phyloP scores from a whole-genome alignment of 208 protist genomes.

The Trypanosoma rangeli region DNA sequence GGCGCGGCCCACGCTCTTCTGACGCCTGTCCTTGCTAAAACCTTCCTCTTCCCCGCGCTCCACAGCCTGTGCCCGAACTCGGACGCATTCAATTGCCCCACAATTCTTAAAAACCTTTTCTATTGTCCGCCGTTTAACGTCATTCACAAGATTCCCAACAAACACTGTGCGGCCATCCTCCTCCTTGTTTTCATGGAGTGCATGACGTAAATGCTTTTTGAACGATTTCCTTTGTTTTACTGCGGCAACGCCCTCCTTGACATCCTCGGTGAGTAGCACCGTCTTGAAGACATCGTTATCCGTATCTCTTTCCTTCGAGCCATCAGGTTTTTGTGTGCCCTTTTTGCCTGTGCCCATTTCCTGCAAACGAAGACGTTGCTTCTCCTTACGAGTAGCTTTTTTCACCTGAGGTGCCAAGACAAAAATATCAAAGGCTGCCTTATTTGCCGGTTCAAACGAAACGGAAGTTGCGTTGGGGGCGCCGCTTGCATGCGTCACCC shows the following conservation, averaged over 20 bases:
- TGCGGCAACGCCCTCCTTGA: slow-evolving; percentile 27
- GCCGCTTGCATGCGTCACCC: neutral
- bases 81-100: slow-evolving; percentile 73
- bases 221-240: slow-evolving; percentile 29
- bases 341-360: slow-evolving; percentile 28
- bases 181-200: slow-evolving; percentile 78
- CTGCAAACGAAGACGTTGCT: slow-evolving; percentile 47
- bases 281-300: slow-evolving; percentile 41
- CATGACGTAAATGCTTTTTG: slow-evolving; percentile 66
- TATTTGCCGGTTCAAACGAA: slow-evolving; percentile 61
- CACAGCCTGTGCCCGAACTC: slow-evolving; percentile 77
- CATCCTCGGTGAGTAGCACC: slow-evolving; percentile 46
- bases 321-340: neutral
- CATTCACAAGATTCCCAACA: slow-evolving; percentile 89
- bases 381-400: slow-evolving; percentile 80
- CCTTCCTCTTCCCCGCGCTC: slow-evolving; percentile 28
- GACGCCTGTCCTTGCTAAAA: slow-evolving; percentile 25
- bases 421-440: slow-evolving; percentile 78
- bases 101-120: slow-evolving; percentile 82
- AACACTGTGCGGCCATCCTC: slow-evolving; percentile 89
- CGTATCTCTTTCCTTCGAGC: neutral
- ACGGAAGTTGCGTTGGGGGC: neutral
- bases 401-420: slow-evolving; percentile 80
- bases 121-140: slow-evolving; percentile 61
- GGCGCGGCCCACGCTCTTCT: slow-evolving; percentile 61